Percentiles rank a stretch among this genome's conserved stretches.
These are phyloP conservation scores for Rutstroemia sp. DNA, from an alignment of 2,329 filamentous ascomycete genomes.

Conservation along the genomic window DNA sequence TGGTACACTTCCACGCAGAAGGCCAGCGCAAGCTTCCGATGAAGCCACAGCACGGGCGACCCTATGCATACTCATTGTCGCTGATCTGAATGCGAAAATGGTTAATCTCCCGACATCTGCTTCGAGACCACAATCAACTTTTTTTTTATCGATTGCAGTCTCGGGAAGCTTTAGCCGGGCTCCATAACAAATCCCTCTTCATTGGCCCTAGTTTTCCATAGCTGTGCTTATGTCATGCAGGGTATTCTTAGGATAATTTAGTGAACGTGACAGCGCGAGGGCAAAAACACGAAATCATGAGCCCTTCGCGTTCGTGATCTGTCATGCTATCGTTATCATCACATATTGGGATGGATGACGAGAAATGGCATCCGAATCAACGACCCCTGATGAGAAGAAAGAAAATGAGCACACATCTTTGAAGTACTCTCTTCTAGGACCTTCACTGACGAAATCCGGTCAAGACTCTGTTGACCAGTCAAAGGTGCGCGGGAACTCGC, in stretches of 20 bases:
- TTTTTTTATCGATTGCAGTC: constrained; percentile 9
- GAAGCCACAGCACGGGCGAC: constrained; percentile 23
- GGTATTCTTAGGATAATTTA: neutral
- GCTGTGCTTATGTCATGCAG: neutral
- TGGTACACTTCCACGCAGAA: constrained; percentile 16
- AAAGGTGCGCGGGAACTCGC: constrained; percentile 45
- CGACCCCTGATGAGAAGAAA: neutral
- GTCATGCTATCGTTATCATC: neutral
- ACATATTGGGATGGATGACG: neutral
- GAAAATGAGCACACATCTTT: constrained; percentile 51
- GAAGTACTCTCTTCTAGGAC: constrained; percentile 85
- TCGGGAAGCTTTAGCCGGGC: constrained; percentile 7
- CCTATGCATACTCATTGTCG: constrained; percentile 26
- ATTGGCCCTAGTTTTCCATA: neutral
- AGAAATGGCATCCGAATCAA: constrained; percentile 4
- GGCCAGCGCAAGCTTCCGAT: constrained; percentile 19
- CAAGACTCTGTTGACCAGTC: constrained; percentile 90
- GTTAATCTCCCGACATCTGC: neutral
- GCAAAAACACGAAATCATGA: neutral
- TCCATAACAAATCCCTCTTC: neutral
- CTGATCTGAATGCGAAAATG: neutral
- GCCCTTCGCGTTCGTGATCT: neutral
- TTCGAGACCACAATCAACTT: constrained; percentile 11
- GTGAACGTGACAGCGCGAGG: constrained; percentile 4
- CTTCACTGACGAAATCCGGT: constrained; percentile 87